Evolutionary conservation across 805 yeast species (phyloP), one percentile per base, ranked within the genome.

Genomic region (Starmerella potacharoeniae): DNA sequence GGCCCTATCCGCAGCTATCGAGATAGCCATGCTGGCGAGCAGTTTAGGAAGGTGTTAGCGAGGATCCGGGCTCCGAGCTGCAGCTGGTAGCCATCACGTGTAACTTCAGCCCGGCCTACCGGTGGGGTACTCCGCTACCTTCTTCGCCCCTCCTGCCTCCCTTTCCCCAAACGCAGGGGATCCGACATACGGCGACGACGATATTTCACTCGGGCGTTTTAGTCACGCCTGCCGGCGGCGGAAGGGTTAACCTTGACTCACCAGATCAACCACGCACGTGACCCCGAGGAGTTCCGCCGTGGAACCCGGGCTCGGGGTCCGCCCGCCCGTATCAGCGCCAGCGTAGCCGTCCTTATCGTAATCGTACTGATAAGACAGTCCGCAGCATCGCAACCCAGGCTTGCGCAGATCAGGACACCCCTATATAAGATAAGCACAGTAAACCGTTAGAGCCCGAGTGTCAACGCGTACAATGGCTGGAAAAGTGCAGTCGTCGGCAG

Each of bases 1-100:
- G 22, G 3, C 45, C 4, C 14, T 8, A n/a, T 37, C 17, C 14
- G 17, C 4, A 8, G 7, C 46, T 28, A 43, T 43, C 34, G 34
- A 29, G 46, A 43, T 28, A 43, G 17, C 33, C 46, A 28, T 6
- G 34, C 46, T n/a, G 13, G 7, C 22, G 17, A 6, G 36, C 17
- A 44, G 4, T 31, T 44, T 44, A 31, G 48, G 48, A 44, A 44
- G 28, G 35, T 44, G 16, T 44, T 44, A 44, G 48, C 48, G 48
- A 44, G 10, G 28, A 37, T 14, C n/a, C 17, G 10, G 41, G 17
- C 41, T 4, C 41, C 17, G 13, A 6, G 14, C n/a, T 6, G 39
- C 9, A 6, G 39, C 39, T 10, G 2, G n/a, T 13, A 36, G 39
- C 14, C 39, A 14, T 36, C 39, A 36, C 39, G 39, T 36, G 39